phyloP scores from a whole-genome alignment of 306 rosid species.

The Quercus mongolica region DNA sequence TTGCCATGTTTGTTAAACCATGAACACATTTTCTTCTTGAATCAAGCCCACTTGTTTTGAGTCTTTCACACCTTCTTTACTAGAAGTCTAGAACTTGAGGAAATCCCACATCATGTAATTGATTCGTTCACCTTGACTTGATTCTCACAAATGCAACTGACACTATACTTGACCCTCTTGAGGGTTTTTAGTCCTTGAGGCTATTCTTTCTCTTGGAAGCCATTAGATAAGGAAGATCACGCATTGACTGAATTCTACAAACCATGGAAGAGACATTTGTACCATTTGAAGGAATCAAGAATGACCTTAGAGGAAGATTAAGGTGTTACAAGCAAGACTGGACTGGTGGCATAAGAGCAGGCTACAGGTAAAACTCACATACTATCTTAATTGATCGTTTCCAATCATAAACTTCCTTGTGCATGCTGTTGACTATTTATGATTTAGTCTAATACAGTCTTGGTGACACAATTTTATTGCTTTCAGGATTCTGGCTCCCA shows the following conservation, averaged over 20 bases:
- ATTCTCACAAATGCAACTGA: too few species aligned
- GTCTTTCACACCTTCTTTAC: constrained; percentile 8
- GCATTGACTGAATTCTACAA: background rate
- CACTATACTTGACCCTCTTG: background rate
- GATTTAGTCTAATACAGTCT: background rate
- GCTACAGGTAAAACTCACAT: constrained; percentile 48
- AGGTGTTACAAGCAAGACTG: constrained; percentile 93
- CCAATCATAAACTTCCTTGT: background rate
- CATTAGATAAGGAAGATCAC: background rate
- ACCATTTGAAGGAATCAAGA: constrained; percentile 78
- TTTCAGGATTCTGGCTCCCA: constrained; percentile 86
- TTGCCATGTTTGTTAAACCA: constrained; percentile 24
- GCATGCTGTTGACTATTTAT: background rate
- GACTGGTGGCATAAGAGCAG: constrained; percentile 74
- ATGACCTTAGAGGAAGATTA: constrained; percentile 76
- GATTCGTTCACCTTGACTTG: background rate
- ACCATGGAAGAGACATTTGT: constrained; percentile 82
- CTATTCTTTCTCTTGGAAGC: background rate
- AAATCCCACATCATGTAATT: constrained; percentile 42
- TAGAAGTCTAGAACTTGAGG: background rate
- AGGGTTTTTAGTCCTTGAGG: background rate
- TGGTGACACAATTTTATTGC: background rate
- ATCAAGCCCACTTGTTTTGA: background rate
- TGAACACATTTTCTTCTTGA: constrained; percentile 7
- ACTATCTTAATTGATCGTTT: background rate